These are phyloP conservation scores for Jacaranda mimosifolia DNA, from an alignment of 257 asterid species.

Conservation along the genomic window DNA sequence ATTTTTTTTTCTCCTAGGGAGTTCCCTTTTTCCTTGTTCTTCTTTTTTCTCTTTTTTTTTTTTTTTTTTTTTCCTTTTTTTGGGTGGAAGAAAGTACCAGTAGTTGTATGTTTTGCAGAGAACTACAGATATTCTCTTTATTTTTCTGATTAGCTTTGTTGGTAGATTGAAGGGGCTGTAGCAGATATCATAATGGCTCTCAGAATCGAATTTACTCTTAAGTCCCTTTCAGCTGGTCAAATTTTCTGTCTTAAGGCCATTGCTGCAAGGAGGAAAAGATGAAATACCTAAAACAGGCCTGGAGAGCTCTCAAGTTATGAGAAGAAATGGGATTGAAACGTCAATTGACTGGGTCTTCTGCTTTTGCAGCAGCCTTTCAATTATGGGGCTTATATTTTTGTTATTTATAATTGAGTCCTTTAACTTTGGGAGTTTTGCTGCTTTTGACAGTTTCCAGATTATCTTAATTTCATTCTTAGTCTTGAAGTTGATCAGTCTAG, in stretches of 20 bases:
- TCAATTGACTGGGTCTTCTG: slow-evolving; percentile 36
- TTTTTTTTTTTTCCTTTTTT: not conserved
- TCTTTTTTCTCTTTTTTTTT: not conserved
- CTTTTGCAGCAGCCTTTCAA: slow-evolving; percentile 37
- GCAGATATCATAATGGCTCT: slow-evolving; percentile 63
- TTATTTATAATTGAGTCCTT: slow-evolving; percentile 39
- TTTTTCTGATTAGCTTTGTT: slow-evolving; percentile 46
- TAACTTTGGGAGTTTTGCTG: not conserved
- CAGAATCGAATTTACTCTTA: slow-evolving; percentile 35
- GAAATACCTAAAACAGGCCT: slow-evolving; percentile 33
- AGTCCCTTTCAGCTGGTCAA: slow-evolving; percentile 48
- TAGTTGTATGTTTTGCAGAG: slow-evolving; percentile 44
- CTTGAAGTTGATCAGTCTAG: not conserved
- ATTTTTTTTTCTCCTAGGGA: not conserved
- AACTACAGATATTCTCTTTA: slow-evolving; percentile 49
- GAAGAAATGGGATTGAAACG: slow-evolving; percentile 14
- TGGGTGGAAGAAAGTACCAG: slow-evolving; percentile 30
- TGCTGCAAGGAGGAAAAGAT: not conserved
- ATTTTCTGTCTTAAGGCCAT: slow-evolving; percentile 38
- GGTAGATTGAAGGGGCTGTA: slow-evolving; percentile 58
- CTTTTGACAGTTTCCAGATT: slow-evolving; percentile 21
- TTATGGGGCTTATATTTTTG: slow-evolving; percentile 30
- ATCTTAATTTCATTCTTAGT: slow-evolving; percentile 19
- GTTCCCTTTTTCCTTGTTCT: not conserved
- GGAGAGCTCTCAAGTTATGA: not conserved